Base-by-base conservation (phyloP, 2,329 filamentous ascomycete species). In the Botrytis squamosa region DNA sequence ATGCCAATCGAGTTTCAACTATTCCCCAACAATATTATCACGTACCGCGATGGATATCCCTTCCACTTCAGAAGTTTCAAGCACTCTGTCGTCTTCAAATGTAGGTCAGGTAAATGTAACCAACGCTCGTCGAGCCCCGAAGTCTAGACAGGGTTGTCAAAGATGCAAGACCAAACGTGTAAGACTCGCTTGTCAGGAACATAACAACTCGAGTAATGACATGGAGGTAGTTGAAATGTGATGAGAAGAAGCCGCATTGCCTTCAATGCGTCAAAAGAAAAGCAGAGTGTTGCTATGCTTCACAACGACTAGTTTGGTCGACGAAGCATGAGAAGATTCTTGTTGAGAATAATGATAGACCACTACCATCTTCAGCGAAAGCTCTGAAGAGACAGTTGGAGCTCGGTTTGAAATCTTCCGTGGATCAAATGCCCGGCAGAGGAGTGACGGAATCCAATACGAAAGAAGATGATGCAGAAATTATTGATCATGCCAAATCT, bases 321-420 rank as follows among this genome's bases (percentile, higher is more conserved):
- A 80, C 79, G 3, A 80, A 80, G 70, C 78, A 80, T 76, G 78
- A 80, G 65, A 80, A 79, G n/a, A 52, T 79, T 71, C 70, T 78
- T 33, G 42, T 69, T 7, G 57, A 16, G 29, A 63, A 38, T 57
- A 52, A 33, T 12, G 46, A 68, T 42, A 57, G 18, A 25, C 38
- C 49, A 33, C 66, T 57, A 33, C 66, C 66, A 57, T 42, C 25
- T 44, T 57, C 66, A 42, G 66, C 49, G 14, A 42, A 44, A 69
- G 25, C 38, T 42, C 49, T 44, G 16, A 18, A 69, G n/a, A 57
- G 66, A 44, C 1, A 33, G 10, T 25, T 69, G 38, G 36, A 33
- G 18, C 6, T 33, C 5, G 36, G 20, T 8, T 55, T 14, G 38
- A 42, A 9, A 33, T 33, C 66, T 33, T 44, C 49, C 36, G 38